A percentile compares a stretch with the other conserved stretches of the same genome.
Conservation (phyloP, 1,139 yeast genomes). For the Geotrichum candidum region DNA sequence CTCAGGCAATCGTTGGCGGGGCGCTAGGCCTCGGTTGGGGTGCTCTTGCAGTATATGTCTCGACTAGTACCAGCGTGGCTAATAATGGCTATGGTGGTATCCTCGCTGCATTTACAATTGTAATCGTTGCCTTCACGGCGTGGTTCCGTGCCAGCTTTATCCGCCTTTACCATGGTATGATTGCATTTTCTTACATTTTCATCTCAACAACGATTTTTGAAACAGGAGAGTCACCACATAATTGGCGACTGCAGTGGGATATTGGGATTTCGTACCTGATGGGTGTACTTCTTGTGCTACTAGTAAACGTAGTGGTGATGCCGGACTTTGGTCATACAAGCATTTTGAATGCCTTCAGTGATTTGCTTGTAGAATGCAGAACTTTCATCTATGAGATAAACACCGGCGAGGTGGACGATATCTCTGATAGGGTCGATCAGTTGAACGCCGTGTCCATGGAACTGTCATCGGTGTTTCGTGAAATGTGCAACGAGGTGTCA, state of each 20-base stretch:
- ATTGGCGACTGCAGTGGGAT: constrained; percentile 41
- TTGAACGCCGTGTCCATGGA: constrained; percentile 35
- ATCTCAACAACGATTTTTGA: constrained; percentile 33
- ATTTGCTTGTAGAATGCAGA: constrained; percentile 21
- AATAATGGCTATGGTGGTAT: constrained; percentile 44
- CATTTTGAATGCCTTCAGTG: constrained; percentile 20
- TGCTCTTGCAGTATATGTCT: constrained; percentile 40
- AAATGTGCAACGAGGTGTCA: constrained; percentile 40
- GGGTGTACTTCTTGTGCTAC: constrained; percentile 39
- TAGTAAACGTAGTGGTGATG: constrained; percentile 34
- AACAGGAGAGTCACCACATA: constrained; percentile 17
- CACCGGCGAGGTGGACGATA: constrained; percentile 21
- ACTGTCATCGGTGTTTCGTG: constrained; percentile 41
- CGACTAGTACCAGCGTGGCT: constrained; percentile 39
- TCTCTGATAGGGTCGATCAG: constrained; percentile 23
- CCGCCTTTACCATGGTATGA: constrained; percentile 37
- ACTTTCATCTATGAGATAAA: constrained; percentile 18
- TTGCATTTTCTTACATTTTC: constrained; percentile 38
- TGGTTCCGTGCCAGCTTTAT: constrained; percentile 42
- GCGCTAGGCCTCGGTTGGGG: constrained; percentile 47
- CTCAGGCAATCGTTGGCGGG: constrained; percentile 41
- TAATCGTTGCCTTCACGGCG: constrained; percentile 35
- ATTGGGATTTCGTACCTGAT: constrained; percentile 43
- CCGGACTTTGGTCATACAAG: constrained; percentile 40
- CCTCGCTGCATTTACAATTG: constrained; percentile 40